phyloP scores from a whole-genome alignment of 768 basidiomycete genomes.

The Tylopilus plumbeoviolaceoides region DNA sequence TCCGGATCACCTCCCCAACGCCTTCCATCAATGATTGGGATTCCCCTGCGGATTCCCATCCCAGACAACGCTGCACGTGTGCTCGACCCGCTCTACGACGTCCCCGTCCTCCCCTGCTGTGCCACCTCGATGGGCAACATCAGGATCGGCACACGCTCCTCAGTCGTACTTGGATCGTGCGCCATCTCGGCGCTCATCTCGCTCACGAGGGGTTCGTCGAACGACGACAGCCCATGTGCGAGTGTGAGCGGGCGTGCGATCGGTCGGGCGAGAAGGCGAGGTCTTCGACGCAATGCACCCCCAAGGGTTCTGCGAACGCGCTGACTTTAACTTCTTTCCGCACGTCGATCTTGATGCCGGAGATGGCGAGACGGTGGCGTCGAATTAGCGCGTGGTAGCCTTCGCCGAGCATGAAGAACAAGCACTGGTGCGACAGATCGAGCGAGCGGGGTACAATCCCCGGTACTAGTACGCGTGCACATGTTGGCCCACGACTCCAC shows the following conservation, averaged over 20 bases:
- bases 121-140: constrained; percentile 74
- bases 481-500: constrained; percentile 85
- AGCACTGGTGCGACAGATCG: constrained; percentile 83
- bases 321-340: too few relatives aligned
- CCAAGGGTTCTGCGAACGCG: too few relatives aligned
- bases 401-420: constrained; percentile 73
- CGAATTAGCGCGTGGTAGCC: constrained; percentile 79
- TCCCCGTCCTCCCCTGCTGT: constrained; percentile 9
- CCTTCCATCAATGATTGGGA: constrained; percentile 62
- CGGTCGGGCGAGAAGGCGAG: constrained; percentile 9
- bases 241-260: constrained; percentile 4
- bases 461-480: constrained; percentile 50
- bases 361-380: too few relatives aligned
- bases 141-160: constrained; percentile 48
- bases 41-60: constrained; percentile 22
- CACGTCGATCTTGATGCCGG: too few relatives aligned
- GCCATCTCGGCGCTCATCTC: too few relatives aligned
- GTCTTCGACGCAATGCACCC: too few relatives aligned
- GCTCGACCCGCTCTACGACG: constrained; percentile 2
- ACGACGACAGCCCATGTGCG: too few relatives aligned
- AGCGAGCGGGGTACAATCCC: constrained; percentile 66
- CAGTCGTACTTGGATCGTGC: constrained; percentile 27
- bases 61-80: constrained; percentile 16
- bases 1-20: constrained; percentile 48
- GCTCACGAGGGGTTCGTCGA: too few relatives aligned